phyloP scores from a whole-genome alignment of 805 yeast genomes.

The Cyberlindnera misumaiensis region DNA sequence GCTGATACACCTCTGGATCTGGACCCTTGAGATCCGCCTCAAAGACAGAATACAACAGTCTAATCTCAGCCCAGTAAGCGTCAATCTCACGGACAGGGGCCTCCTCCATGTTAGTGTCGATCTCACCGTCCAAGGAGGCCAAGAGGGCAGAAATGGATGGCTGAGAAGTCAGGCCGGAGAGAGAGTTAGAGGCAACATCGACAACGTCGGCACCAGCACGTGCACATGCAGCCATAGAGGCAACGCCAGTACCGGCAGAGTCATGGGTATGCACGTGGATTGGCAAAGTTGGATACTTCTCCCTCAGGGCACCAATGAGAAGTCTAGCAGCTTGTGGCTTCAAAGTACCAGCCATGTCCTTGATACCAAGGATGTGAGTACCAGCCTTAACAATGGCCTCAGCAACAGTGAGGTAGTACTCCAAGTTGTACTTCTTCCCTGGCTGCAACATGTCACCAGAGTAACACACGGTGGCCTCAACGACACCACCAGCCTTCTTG shows the following conservation, averaged over 20 bases:
- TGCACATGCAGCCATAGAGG: conserved; percentile 93
- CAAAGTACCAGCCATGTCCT: conserved; percentile 99
- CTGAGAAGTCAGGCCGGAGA: conserved; percentile 98
- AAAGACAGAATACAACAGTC: conserved; percentile 91
- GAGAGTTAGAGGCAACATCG: conserved; percentile 93
- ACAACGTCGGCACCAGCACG: conserved; percentile 97
- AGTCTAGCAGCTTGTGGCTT: conserved; percentile 89
- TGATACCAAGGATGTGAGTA: conserved; percentile 93
- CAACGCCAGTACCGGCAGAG: conserved; percentile 99
- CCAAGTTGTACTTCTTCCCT: conserved; percentile 92
- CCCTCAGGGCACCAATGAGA: conserved; percentile 75
- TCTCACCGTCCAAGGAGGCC: conserved; percentile 85
- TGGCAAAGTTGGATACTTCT: conserved; percentile 85
- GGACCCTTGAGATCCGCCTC: conserved; percentile 99
- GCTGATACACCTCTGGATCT: conserved; percentile 97
- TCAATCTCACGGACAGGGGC: conserved; percentile 75
- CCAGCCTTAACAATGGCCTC: conserved; percentile 87
- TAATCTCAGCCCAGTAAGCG: conserved; percentile 98
- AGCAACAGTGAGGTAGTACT: conserved; percentile 76
- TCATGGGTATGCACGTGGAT: conserved; percentile 99
- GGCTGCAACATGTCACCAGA: conserved; percentile 97
- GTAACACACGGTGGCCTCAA: conserved; percentile 97
- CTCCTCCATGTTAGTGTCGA: conserved; percentile 66
- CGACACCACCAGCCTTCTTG: conserved; percentile 97
- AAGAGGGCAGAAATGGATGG: conserved; percentile 91